phyloP scores from a whole-genome alignment of 1,284 basidiomycete genomes.

The Tilletia walkeri region DNA sequence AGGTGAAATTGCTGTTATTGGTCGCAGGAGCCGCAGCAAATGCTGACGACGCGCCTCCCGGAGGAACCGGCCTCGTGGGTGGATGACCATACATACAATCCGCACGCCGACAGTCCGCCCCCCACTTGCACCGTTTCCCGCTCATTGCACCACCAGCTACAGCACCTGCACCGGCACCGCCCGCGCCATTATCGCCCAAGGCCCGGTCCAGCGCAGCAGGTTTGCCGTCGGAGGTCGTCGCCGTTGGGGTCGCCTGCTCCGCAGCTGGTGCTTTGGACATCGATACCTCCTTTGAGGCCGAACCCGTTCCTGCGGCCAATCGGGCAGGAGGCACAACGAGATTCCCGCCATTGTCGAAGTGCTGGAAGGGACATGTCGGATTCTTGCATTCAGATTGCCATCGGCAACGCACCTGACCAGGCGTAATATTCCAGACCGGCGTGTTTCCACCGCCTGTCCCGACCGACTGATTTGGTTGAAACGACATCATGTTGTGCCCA shows the following conservation, averaged over 20 bases:
- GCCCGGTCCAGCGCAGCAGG: conserved; percentile 13
- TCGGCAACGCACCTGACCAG: conserved; percentile 20
- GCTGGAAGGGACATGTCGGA: conserved; percentile 27
- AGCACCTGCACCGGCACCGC: too few species aligned
- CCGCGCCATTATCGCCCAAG: neutral
- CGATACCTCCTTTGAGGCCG: neutral
- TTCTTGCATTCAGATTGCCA: conserved; percentile 34
- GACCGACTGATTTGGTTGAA: neutral
- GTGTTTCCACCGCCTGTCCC: neutral
- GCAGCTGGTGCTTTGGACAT: neutral
- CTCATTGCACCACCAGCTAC: neutral
- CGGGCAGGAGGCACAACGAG: conserved; percentile 20
- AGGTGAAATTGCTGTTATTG: neutral
- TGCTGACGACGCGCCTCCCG: too few species aligned
- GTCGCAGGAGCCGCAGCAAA: neutral
- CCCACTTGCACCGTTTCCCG: conserved; percentile 16
- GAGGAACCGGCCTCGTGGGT: neutral
- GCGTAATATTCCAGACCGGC: neutral
- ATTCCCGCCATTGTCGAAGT: conserved; percentile 27
- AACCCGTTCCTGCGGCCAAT: neutral
- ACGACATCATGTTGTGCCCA: neutral
- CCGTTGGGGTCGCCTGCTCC: too few species aligned
- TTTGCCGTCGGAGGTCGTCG: neutral
- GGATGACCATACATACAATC: conserved; percentile 13
- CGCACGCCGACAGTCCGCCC: neutral